Evolutionary conservation across 768 basidiomycete genomes (phyloP).

Genomic region (Tulasnella sp.): DNA sequence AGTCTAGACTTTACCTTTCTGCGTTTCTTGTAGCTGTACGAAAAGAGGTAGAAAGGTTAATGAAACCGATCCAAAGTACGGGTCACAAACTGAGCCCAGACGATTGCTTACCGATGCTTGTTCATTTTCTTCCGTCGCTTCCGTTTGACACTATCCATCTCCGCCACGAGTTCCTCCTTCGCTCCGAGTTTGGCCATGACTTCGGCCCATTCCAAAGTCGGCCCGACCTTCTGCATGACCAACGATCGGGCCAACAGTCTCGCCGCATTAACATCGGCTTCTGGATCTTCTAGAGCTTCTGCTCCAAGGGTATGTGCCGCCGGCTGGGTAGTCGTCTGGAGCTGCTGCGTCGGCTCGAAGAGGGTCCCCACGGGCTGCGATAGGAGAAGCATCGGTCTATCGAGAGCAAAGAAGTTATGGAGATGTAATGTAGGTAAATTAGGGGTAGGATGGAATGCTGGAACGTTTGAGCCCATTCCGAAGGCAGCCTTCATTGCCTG

Average conservation of each 20-base stretch:
- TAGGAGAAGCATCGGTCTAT: slow-evolving; percentile 75
- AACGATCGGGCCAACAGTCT: slow-evolving; percentile 76
- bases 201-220: slow-evolving; percentile 68
- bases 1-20: slow-evolving; percentile 61
- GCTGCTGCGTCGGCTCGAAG: slow-evolving; percentile 45
- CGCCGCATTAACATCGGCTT: slow-evolving; percentile 79
- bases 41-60: slow-evolving; percentile 20
- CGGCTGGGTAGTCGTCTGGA: slow-evolving; percentile 36
- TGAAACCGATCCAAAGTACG: slow-evolving; percentile 15
- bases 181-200: slow-evolving; percentile 68
- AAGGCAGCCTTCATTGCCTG: slow-evolving; percentile 12
- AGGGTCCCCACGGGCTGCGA: slow-evolving; percentile 63
- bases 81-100: neutral
- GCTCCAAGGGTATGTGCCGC: slow-evolving; percentile 39
- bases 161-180: slow-evolving; percentile 55
- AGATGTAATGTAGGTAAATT: slow-evolving; percentile 67
- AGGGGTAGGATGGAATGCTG: slow-evolving; percentile 52
- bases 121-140: slow-evolving; percentile 94
- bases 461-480: neutral
- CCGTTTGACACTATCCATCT: slow-evolving; percentile 80
- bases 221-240: slow-evolving; percentile 66
- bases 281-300: slow-evolving; percentile 45
- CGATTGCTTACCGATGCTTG: slow-evolving; percentile 82
- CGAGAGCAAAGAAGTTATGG: slow-evolving; percentile 82
- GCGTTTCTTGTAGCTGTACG: slow-evolving; percentile 79